phyloP scores from a whole-genome alignment of 495 filamentous ascomycete genomes.

The Xylaria curta region DNA sequence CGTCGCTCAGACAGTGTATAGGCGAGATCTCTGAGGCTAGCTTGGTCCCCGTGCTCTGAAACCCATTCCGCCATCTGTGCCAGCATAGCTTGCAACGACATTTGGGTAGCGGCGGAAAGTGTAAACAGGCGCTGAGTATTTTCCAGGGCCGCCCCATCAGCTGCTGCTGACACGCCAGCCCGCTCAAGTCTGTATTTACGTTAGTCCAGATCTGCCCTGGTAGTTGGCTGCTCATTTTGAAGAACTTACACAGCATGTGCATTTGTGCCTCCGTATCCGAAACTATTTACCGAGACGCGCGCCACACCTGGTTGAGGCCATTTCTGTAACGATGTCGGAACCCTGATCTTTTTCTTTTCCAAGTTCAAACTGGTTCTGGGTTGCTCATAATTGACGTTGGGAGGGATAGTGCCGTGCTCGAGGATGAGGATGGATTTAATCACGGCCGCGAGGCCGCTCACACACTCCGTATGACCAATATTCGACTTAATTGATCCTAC shows the following conservation, averaged over 20 bases:
- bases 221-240: too few relatives aligned
- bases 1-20: too few relatives aligned
- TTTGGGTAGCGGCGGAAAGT: too few relatives aligned
- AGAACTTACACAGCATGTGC: background rate
- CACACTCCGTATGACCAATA: background rate
- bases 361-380: background rate
- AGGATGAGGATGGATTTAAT: background rate
- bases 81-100: too few relatives aligned
- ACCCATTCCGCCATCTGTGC: too few relatives aligned
- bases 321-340: background rate
- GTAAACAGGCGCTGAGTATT: too few relatives aligned
- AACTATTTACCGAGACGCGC: background rate
- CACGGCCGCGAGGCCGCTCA: background rate
- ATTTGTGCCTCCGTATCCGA: background rate
- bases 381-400: background rate
- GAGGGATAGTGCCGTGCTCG: background rate
- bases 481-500: background rate
- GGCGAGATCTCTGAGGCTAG: too few relatives aligned
- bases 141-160: too few relatives aligned
- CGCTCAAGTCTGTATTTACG: too few relatives aligned
- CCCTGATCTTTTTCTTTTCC: background rate
- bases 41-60: too few relatives aligned
- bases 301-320: background rate
- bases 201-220: too few relatives aligned
- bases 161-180: too few relatives aligned